Base-by-base conservation (phyloP, 176 grass and related monocot species). In the Oryza australiensis region DNA sequence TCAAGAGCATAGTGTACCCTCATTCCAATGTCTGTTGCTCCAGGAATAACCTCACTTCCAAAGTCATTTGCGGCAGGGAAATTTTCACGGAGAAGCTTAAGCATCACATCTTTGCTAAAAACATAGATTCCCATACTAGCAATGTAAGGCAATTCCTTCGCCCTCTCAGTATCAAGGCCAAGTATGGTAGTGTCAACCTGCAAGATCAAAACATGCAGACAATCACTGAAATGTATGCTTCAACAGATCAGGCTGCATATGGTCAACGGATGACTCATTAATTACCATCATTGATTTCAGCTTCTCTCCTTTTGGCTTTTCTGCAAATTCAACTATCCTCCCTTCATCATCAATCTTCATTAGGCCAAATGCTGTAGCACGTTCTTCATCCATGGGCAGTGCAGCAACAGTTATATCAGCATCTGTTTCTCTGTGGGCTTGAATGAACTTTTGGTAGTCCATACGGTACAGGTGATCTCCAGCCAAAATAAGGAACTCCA, bases 51-150 rank as follows among this genome's bases (percentile, higher is more conserved):
- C 80, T 99, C 96, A 77, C 96, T 99, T 60, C 96, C 96, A 34
- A 99, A 99, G 76, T 99, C 96, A 92, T 99, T 99, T 38, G 93
- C 80, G 9, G 40, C 83, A 63, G 96, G 93, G 76, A 95, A 95
- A 13, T 85, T 86, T 48, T 91, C 89, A 13, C 80, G 93, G 60
- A 99, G 91, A 51, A 99, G 88, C 70, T 70, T 67, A 79, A 99
- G 76, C 96, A 99, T 99, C 42, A 89, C 80, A 24, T 99, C 85
- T 72, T 99, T 99, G 87, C 96, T 99, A 57, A 99, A 88, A 34
- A 99, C 96, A 80, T 99, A 99, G 23, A 99, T 99, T 26, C 96
- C 96, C 96, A 99, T 99, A 62, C 96, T 99, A 76, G 96, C 96
- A 71, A 99, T 99, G 65, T 83, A 99, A 68, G 95, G 95, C 82